These are phyloP conservation scores for Mucor ambiguus DNA, from an alignment of 371 early-diverging fungal species.

Conservation along the genomic window DNA sequence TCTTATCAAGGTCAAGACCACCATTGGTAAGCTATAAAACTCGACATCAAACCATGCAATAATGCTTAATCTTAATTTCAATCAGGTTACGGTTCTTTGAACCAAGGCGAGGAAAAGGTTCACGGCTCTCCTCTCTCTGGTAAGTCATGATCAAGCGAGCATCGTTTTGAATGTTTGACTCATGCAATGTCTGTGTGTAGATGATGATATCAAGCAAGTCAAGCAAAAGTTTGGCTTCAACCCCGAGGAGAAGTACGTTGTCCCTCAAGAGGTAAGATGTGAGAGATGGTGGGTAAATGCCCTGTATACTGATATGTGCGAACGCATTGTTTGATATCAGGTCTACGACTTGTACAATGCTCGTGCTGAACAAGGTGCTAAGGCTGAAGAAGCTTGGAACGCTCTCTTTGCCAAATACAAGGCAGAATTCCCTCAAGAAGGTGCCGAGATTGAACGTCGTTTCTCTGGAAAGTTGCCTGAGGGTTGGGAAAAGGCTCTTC, in stretches of 20 bases:
- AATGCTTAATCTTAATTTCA: neutral
- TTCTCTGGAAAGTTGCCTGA: slow-evolving; percentile 73
- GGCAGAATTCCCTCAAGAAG: slow-evolving; percentile 65
- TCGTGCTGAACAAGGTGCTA: slow-evolving; percentile 61
- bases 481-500: slow-evolving; percentile 74
- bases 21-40: slow-evolving; percentile 60
- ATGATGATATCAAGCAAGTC: slow-evolving; percentile 86
- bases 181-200: slow-evolving; percentile 27
- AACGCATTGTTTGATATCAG: neutral
- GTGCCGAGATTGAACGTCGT: slow-evolving; percentile 81
- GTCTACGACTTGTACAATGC: slow-evolving; percentile 72
- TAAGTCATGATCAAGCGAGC: slow-evolving; percentile 16
- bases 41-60: neutral
- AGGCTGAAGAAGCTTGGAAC: slow-evolving; percentile 78
- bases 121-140: slow-evolving; percentile 90
- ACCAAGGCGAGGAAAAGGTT: slow-evolving; percentile 89
- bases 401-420: slow-evolving; percentile 67
- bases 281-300: neutral
- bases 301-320: neutral
- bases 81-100: slow-evolving; percentile 78
- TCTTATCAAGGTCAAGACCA: slow-evolving; percentile 85
- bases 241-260: slow-evolving; percentile 74
- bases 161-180: neutral
- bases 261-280: slow-evolving; percentile 58
- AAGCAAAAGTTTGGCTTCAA: slow-evolving; percentile 89